Evolutionary conservation across 352 stramenopile genomes (phyloP).

Genomic region (Phytophthora hybrid): DNA sequence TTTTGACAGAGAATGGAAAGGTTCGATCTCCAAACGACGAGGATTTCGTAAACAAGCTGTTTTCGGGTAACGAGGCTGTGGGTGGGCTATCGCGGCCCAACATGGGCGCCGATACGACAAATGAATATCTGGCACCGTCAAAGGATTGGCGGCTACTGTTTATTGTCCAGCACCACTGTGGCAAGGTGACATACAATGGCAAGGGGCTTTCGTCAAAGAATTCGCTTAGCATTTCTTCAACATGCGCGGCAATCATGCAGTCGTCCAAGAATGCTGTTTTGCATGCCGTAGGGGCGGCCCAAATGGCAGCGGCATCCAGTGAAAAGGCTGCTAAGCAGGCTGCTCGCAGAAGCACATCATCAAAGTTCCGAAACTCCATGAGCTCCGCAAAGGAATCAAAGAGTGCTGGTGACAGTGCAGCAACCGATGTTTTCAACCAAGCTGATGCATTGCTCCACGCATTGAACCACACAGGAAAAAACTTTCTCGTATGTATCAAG

Average conservation of each 20-base stretch:
- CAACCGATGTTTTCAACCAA: constrained; percentile 71
- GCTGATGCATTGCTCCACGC: constrained; percentile 73
- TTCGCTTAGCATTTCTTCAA: constrained; percentile 77
- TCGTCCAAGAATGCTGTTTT: constrained; percentile 85
- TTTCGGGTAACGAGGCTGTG: constrained; percentile 73
- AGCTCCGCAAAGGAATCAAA: constrained; percentile 57
- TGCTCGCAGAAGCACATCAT: constrained; percentile 39
- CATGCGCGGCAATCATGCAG: constrained; percentile 85
- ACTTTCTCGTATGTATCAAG: constrained; percentile 88
- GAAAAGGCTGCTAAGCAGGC: constrained; percentile 56
- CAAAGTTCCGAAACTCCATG: constrained; percentile 58
- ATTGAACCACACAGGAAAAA: constrained; percentile 78
- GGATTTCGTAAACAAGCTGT: constrained; percentile 82
- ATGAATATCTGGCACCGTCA: constrained; percentile 71
- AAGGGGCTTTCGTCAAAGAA: constrained; percentile 78
- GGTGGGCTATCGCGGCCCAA: constrained; percentile 63
- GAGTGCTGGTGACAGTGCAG: constrained; percentile 49
- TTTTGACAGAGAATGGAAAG: constrained; percentile 77
- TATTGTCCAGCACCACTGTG: constrained; percentile 74
- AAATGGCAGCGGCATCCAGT: constrained; percentile 66
- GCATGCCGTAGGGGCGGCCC: constrained; percentile 69
- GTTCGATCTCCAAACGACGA: constrained; percentile 74
- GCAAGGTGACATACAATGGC: constrained; percentile 81
- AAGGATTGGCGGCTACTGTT: constrained; percentile 85
- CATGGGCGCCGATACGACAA: constrained; percentile 60